Conservation (phyloP, 306 rosid genomes). For the Pyrus pyrifolia region DNA sequence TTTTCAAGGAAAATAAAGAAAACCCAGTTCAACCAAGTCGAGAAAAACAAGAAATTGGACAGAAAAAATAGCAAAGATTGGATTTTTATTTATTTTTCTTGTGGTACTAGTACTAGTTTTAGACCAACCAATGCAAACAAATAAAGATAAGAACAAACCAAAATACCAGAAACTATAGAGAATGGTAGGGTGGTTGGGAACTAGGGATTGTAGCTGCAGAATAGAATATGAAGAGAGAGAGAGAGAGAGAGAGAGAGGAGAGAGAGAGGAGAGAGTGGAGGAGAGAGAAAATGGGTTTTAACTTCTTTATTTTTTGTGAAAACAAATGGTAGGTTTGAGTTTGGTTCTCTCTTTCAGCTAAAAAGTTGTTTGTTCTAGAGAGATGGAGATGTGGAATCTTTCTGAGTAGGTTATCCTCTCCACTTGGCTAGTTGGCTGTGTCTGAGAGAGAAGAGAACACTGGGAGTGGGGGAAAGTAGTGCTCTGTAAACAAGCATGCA, state of each 20-base stretch:
- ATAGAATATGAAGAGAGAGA: slow-evolving; percentile 25
- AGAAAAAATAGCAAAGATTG: neutral
- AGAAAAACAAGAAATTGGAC: slow-evolving; percentile 3
- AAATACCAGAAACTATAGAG: slow-evolving; percentile 26
- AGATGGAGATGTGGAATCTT: neutral
- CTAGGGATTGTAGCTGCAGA: slow-evolving; percentile 26
- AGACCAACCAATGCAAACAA: slow-evolving; percentile 51
- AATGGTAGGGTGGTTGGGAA: slow-evolving; percentile 28
- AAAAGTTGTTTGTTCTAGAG: neutral
- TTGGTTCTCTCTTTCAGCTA: neutral
- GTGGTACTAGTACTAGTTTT: slow-evolving; percentile 8
- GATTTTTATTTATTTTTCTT: neutral
- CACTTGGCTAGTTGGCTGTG: slow-evolving; percentile 26
- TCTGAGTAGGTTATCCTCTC: neutral
- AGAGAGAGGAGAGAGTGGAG: neutral
- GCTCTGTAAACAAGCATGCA: slow-evolving; percentile 21
- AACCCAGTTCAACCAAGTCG: slow-evolving; percentile 32
- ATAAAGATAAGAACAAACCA: slow-evolving; percentile 34
- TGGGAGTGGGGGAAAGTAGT: neutral
- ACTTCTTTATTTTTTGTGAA: neutral
- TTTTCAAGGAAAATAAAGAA: slow-evolving; percentile 21
- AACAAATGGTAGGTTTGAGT: neutral
- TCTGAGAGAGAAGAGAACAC: neutral
- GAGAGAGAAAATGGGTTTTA: neutral
- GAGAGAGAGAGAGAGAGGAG: slow-evolving; percentile 13